Evolutionary conservation across 1,284 basidiomycete genomes (phyloP), one percentile per base, ranked within the genome.

Genomic region (Trametes pubescens): DNA sequence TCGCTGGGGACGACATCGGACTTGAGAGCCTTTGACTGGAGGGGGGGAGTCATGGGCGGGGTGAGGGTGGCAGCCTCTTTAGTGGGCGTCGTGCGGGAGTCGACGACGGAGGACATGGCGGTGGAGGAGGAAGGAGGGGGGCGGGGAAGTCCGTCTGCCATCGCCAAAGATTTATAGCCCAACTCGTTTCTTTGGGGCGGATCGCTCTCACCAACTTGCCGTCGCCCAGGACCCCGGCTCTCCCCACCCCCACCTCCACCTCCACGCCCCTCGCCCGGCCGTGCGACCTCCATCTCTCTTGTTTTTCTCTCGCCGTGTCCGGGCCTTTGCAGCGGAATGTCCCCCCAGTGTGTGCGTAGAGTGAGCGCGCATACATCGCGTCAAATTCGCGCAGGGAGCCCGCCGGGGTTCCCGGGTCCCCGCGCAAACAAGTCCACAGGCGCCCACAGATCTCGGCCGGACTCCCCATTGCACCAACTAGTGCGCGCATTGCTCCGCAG

Each of bases 1-100:
- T 92, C 91, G 68, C 81, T 81, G 63, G 89, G 88, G 32, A 79
- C 40, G 40, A 43, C 78, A 35, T 78, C 76, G 57, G 77, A 72
- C n/a, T 78, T 73, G 43, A 71, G 70, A 18, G 70, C 71, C 14
- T 66, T 59, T 46, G 68, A 44, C 37, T 66, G 46, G 44, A 59
- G 69, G 40, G 72, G 66, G 40, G 69, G 65, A n/a, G 70, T 72
- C 38, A 74, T 63, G 14, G 74, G 66, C 22, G 78, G 72, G 8
- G 72, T 72, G 32, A 71, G 58, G 14, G 68, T 62, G 48, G 72
- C 61, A 68, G 71, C 65, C 65, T 69, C 72, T 57, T 69, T 70
- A 40, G 72, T 71, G 29, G 75, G 67, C 40, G 73, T 60, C 70
- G 67, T 63, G 40, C 71, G 71, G 54, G 73, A 68, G 61, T 69